Percentiles rank a stretch among this genome's conserved stretches.
Evolutionary conservation across 805 yeast genomes (phyloP).

Genomic region (Ogataea naganishii): DNA sequence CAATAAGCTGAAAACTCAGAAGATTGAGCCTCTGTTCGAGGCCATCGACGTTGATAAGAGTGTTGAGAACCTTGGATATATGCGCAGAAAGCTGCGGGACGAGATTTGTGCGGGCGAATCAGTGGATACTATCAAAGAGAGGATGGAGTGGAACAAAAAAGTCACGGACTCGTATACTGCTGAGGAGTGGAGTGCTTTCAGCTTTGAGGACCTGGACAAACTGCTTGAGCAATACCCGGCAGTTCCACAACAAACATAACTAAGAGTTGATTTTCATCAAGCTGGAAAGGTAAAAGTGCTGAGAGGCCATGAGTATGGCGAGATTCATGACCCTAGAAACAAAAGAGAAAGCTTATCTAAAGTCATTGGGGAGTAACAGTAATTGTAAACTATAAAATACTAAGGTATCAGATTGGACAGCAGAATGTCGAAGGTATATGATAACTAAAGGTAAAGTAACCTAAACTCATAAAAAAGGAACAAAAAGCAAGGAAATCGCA

Average conservation of each 20-base stretch:
- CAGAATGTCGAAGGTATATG: too few relatives aligned
- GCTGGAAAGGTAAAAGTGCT: constrained; percentile 2
- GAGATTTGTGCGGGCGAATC: constrained; percentile 32
- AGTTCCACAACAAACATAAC: neutral
- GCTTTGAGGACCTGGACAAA: constrained; percentile 25
- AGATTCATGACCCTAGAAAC: too few relatives aligned
- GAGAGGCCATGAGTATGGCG: too few relatives aligned
- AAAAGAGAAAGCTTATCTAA: too few relatives aligned
- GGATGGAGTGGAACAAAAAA: constrained; percentile 66
- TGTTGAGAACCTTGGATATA: constrained; percentile 47
- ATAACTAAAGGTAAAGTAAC: too few relatives aligned
- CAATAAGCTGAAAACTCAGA: constrained; percentile 46
- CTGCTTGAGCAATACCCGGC: constrained; percentile 42
- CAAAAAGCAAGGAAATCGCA: too few relatives aligned
- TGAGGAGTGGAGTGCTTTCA: constrained; percentile 48
- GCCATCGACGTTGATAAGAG: constrained; percentile 41
- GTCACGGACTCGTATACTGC: constrained; percentile 54
- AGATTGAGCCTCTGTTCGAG: constrained; percentile 35
- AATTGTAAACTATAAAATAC: too few relatives aligned
- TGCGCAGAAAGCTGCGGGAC: constrained; percentile 41
- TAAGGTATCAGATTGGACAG: too few relatives aligned
- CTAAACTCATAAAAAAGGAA: too few relatives aligned
- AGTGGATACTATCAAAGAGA: constrained; percentile 35
- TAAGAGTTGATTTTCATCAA: neutral
- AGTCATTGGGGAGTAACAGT: too few relatives aligned